Base-by-base conservation (phyloP, 495 filamentous ascomycete genomes). In the Entonaema liquescens region DNA sequence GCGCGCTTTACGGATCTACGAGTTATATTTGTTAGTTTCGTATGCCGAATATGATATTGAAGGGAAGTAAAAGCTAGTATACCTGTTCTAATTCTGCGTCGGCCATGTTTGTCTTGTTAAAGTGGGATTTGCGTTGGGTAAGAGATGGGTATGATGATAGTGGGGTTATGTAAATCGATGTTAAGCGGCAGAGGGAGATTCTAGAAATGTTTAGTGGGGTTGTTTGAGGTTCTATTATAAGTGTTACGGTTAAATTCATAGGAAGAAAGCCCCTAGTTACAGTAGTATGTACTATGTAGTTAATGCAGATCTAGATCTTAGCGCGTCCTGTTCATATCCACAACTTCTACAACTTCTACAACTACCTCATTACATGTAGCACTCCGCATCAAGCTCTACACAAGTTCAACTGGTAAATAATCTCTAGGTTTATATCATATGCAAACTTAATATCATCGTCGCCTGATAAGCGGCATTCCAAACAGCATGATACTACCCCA, bases 41-140 rank as follows among this genome's bases (percentile, higher is more conserved):
- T 29, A 62, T 40, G 29, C 35, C 35, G 28, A 13, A 25, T 38
- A 52, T 31, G 63, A n/a, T n/a, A n/a, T n/a, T n/a, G n/a, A n/a
- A n/a, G n/a, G n/a, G n/a, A n/a, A n/a, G n/a, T n/a, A n/a, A n/a
- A n/a, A n/a, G n/a, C n/a, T n/a, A n/a, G n/a, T 81, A 65, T 62
- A 93, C 92, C 84, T 92, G 88, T 79, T 94, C 93, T 59, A 97
- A 81, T 77, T 97, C 93, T 76, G 90, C 85, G 83, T 96, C 93
- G n/a, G 89, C 90, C 93, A 95, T 82, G 63, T 70, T 68, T 26
- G 53, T 67, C 23, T 61, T 40, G 28, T 31, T 62, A 33, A 15
- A 26, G 19, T 58, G 33, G 23, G 33, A 25, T 15, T 19, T 59
- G 29, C 4, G 19, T 59, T 26, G 36, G 56, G 52, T 23, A 55